A percentile compares a stretch with the other conserved stretches of the same genome.
Conservation (phyloP, 441 rosid genomes). For the Aleurites moluccanus region DNA sequence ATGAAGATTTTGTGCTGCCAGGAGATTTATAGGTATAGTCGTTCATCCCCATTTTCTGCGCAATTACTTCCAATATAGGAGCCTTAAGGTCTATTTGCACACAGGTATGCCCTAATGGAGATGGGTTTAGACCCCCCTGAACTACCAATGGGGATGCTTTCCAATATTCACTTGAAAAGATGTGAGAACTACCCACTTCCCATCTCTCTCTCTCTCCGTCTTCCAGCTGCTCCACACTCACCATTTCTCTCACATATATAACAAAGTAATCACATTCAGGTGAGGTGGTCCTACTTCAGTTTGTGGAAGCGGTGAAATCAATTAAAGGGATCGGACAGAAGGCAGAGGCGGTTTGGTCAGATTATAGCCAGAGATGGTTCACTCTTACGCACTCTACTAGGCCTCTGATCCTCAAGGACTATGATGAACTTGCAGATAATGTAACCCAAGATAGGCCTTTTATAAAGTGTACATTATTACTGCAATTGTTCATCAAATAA, state of each 20-base stretch:
- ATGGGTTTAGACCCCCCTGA: conserved; percentile 70
- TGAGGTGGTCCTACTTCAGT: conserved; percentile 61
- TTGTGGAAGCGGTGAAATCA: conserved; percentile 52
- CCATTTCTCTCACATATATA: not conserved
- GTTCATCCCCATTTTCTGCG: not conserved
- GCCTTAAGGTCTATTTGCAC: not conserved
- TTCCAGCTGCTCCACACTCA: not conserved
- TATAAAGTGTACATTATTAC: too few relatives aligned
- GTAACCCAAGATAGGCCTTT: conserved; percentile 31
- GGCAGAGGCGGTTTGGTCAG: conserved; percentile 66
- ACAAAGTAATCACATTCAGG: conserved; percentile 35
- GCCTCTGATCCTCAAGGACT: conserved; percentile 63
- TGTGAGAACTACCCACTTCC: conserved; percentile 30
- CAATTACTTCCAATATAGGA: not conserved
- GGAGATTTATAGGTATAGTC: conserved; percentile 67
- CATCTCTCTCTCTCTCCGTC: too few relatives aligned
- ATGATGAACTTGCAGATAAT: conserved; percentile 72
- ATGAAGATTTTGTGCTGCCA: conserved; percentile 68
- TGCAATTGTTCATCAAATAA: not conserved
- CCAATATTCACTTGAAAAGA: conserved; percentile 59
- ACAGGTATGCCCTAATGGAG: conserved; percentile 74
- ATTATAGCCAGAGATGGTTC: conserved; percentile 78
- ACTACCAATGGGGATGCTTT: conserved; percentile 68
- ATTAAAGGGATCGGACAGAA: conserved; percentile 50
- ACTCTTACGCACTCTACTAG: conserved; percentile 63